phyloP scores from a whole-genome alignment of 2,329 filamentous ascomycete species.

The Cladosporium sp. region DNA sequence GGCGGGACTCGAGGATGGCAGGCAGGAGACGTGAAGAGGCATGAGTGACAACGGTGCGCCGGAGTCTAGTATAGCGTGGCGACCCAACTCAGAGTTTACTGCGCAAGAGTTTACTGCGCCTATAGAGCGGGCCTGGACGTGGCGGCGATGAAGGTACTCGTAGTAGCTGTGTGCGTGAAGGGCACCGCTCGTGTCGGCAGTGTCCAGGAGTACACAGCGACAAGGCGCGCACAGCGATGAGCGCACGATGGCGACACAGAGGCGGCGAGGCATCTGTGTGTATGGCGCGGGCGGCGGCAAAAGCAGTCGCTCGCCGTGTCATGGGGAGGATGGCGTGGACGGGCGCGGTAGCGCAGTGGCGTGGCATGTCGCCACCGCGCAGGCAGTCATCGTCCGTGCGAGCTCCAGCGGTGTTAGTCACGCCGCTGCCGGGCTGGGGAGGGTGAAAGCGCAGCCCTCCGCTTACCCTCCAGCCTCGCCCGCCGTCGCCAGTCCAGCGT shows the following conservation, averaged over 20 bases:
- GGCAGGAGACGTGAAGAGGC: constrained; percentile 1
- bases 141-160: background rate
- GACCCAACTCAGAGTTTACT: background rate
- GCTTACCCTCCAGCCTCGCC: too few species aligned
- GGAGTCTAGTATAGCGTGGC: background rate
- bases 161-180: background rate
- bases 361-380: too few species aligned
- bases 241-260: background rate
- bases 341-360: too few species aligned
- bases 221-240: background rate
- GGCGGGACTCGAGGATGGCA: background rate
- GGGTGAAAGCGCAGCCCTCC: too few species aligned
- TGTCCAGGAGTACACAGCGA: background rate
- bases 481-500: too few species aligned
- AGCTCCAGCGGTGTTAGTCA: too few species aligned
- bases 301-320: too few species aligned
- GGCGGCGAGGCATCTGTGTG: background rate
- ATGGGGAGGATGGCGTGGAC: too few species aligned
- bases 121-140: constrained; percentile 7
- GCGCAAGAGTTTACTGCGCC: constrained; percentile 2
- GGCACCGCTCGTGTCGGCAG: background rate
- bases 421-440: too few species aligned
- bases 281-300: too few species aligned
- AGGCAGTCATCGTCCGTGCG: too few species aligned
- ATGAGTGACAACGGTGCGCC: constrained; percentile 6